Evolutionary conservation across 2,329 filamentous ascomycete species (phyloP), one percentile per base, ranked within the genome.

Genomic region (Fusarium metavorans): DNA sequence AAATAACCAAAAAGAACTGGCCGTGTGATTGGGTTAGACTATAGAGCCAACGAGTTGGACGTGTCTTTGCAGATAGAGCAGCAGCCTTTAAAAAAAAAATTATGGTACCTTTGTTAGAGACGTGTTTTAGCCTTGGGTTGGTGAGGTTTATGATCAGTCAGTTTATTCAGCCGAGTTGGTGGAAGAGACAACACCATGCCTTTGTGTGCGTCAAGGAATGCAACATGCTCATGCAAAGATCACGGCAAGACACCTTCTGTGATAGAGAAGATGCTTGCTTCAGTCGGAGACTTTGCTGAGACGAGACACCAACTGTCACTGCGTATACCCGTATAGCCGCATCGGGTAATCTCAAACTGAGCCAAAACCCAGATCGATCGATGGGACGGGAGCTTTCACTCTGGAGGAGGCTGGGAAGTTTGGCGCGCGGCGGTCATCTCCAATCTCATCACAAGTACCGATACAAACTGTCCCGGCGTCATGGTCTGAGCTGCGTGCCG

Each of bases 401-500:
- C 45, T 50, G 16, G 25, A 30, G 45, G 45, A 50, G 45, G 45
- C 45, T 50, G 45, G 45, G 45, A 30, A 50, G 45, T 50, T 50
- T 30, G 25, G 45, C 45, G 25, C 16, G 45, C 25, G 43, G 72
- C 32, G 37, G 48, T 70, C 57, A 66, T 20, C 41, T 48, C 43
- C 34, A 16, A 16, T 43, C 41, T 16, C 57, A 8, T 48, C 30
- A 66, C 20, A 75, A 63, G 73, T 76, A 76, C 50, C 41, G 23
- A 34, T 76, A 76, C 73, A 62, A 66, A 62, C 20, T 48, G 66
- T 66, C 67, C 67, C 68, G 45, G 64, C 71, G 71, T 76, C 73
- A 76, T 76, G 67, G 74, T 67, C 67, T 58, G 34, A 18, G 45
- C 18, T 25, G 45, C 35, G 20, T 20, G 61, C 48, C 27, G 27